These are phyloP conservation scores for Nemania serpens DNA, from an alignment of 2,329 filamentous ascomycete genomes.

Conservation along the genomic window DNA sequence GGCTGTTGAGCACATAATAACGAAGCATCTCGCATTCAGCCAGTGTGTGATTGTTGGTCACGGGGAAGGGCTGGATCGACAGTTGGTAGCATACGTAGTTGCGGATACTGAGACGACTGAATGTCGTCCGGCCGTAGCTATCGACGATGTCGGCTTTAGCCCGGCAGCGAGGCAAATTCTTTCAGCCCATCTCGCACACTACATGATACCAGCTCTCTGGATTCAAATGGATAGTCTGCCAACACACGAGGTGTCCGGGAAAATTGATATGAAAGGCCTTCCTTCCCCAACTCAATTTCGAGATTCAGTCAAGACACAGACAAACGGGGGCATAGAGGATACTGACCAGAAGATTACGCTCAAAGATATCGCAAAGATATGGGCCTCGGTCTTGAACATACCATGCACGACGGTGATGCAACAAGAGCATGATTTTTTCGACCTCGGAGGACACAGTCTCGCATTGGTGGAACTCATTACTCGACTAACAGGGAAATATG, in stretches of 20 bases:
- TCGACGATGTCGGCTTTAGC: constrained; percentile 74
- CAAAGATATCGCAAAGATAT: constrained; percentile 70
- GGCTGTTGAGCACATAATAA: constrained; percentile 75
- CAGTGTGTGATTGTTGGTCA: constrained; percentile 74
- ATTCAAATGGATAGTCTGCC: constrained; percentile 72
- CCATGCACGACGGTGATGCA: constrained; percentile 63
- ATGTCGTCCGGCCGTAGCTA: constrained; percentile 64
- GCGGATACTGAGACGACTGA: constrained; percentile 63
- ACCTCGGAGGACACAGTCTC: constrained; percentile 78
- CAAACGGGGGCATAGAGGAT: constrained; percentile 48
- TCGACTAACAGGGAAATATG: constrained; percentile 69
- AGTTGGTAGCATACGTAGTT: constrained; percentile 78
- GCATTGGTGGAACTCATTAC: constrained; percentile 78
- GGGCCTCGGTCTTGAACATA: constrained; percentile 73
- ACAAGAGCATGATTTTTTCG: constrained; percentile 77
- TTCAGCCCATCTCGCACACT: constrained; percentile 71
- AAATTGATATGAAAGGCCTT: constrained; percentile 73
- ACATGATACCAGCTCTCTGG: constrained; percentile 83
- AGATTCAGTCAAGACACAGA: constrained; percentile 44
- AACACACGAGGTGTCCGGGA: constrained; percentile 78
- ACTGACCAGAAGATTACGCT: constrained; percentile 67
- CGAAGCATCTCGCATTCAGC: constrained; percentile 70
- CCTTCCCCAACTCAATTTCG: constrained; percentile 65
- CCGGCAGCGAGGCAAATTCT: constrained; percentile 69
- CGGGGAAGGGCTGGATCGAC: constrained; percentile 75